Evolutionary conservation across 2,329 filamentous ascomycete species (phyloP).

Genomic region (Colletotrichum sp.): DNA sequence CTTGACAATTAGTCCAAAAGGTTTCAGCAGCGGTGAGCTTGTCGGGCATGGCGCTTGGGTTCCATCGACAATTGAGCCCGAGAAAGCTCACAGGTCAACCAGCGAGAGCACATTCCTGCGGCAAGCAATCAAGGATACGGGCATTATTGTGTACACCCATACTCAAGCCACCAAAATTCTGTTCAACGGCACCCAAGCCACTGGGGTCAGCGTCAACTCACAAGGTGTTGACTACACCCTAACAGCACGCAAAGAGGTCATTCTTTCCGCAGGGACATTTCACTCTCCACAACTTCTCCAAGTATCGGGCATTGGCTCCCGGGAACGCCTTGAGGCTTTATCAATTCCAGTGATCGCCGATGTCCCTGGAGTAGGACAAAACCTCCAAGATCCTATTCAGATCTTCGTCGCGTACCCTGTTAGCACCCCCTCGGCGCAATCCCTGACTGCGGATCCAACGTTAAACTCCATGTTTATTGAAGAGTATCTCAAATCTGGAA

Average conservation of each 20-base stretch:
- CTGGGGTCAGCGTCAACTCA: slow-evolving; percentile 39
- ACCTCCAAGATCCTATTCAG: slow-evolving; percentile 81
- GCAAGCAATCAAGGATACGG: slow-evolving; percentile 26
- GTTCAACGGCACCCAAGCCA: slow-evolving; percentile 47
- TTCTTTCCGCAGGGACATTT: slow-evolving; percentile 80
- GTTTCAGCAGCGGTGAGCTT: slow-evolving; percentile 46
- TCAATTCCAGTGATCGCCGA: slow-evolving; percentile 51
- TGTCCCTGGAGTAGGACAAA: slow-evolving; percentile 77
- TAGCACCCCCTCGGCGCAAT: neutral
- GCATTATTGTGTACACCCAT: slow-evolving; percentile 42
- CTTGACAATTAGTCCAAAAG: slow-evolving; percentile 32
- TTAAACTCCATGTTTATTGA: neutral
- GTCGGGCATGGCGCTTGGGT: slow-evolving; percentile 35
- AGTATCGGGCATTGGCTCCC: slow-evolving; percentile 56
- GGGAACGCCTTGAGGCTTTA: slow-evolving; percentile 38
- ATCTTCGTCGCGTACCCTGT: slow-evolving; percentile 13
- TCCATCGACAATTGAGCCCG: slow-evolving; percentile 31
- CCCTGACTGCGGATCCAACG: neutral
- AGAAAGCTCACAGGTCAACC: slow-evolving; percentile 32
- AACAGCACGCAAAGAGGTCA: slow-evolving; percentile 63
- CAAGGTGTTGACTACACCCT: slow-evolving; percentile 21
- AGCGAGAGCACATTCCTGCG: slow-evolving; percentile 41
- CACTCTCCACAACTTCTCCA: slow-evolving; percentile 76
- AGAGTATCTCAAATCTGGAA: slow-evolving; percentile 4
- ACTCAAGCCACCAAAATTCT: slow-evolving; percentile 50